Percentiles rank a stretch among this genome's conserved stretches.
phyloP scores from a whole-genome alignment of 2,329 filamentous ascomycete species.

The Plenodomus lindquistii region DNA sequence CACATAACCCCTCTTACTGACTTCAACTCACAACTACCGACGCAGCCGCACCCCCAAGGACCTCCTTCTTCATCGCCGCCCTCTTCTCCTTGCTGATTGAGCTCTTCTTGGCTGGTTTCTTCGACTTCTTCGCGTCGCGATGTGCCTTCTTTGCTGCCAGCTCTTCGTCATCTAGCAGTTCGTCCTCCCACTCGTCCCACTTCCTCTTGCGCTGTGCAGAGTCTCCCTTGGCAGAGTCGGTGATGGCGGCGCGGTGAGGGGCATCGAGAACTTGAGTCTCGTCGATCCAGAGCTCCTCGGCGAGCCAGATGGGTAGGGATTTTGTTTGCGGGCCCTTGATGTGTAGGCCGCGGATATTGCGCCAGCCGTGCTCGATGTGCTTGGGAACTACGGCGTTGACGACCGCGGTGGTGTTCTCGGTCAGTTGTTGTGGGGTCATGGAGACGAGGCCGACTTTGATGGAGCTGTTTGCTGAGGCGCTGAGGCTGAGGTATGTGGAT shows the following conservation, averaged over 20 bases:
- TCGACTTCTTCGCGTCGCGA: constrained; percentile 56
- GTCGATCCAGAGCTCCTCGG: constrained; percentile 88
- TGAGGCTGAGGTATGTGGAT: constrained; percentile 79
- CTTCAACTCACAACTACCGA: constrained; percentile 27
- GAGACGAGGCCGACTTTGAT: constrained; percentile 77
- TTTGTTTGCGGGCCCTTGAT: constrained; percentile 89
- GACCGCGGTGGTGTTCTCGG: constrained; percentile 78
- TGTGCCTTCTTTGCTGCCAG: constrained; percentile 42
- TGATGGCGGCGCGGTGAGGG: constrained; percentile 40
- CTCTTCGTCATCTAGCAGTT: constrained; percentile 41
- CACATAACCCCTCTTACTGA: constrained; percentile 3
- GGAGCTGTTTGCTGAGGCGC: constrained; percentile 76
- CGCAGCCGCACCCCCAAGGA: constrained; percentile 49
- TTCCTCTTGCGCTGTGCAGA: constrained; percentile 42
- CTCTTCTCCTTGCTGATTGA: constrained; percentile 53
- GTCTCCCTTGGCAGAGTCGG: constrained; percentile 23
- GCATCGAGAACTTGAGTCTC: constrained; percentile 70
- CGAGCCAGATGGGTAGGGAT: constrained; percentile 91
- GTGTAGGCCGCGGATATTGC: constrained; percentile 80
- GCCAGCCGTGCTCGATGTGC: constrained; percentile 84
- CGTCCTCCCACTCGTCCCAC: constrained; percentile 45
- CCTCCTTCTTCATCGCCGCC: constrained; percentile 54
- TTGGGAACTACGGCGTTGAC: constrained; percentile 67
- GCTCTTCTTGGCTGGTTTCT: constrained; percentile 35
- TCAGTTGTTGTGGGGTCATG: constrained; percentile 75